These are phyloP conservation scores for Nothopassalora personata DNA, from an alignment of 2,329 filamentous ascomycete species.

Conservation along the genomic window DNA sequence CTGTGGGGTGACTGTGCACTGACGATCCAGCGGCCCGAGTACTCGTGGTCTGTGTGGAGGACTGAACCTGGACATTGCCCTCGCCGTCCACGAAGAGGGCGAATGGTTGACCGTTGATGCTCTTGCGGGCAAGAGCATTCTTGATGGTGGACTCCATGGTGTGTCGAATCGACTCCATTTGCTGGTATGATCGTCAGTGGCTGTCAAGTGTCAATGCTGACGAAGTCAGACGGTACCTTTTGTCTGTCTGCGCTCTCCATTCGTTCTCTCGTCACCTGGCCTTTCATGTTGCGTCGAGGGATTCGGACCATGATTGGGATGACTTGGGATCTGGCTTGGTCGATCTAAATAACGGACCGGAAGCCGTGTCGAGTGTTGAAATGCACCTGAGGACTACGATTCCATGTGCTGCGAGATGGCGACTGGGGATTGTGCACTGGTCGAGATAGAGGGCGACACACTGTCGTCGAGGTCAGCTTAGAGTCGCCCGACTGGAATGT, in stretches of 20 bases:
- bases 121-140: constrained; percentile 2
- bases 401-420: not conserved
- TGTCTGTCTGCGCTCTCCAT: too few species aligned
- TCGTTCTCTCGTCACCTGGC: not conserved
- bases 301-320: not conserved
- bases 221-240: not conserved
- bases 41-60: not conserved
- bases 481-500: not conserved
- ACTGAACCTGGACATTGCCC: constrained; percentile 2
- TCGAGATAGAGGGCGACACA: not conserved
- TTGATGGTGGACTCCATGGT: not conserved
- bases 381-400: not conserved
- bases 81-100: not conserved
- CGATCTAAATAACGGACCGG: not conserved
- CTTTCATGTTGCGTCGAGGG: not conserved
- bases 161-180: not conserved
- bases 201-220: not conserved
- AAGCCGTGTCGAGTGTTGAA: not conserved
- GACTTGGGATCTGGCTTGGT: not conserved
- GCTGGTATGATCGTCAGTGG: not conserved
- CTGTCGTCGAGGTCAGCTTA: not conserved
- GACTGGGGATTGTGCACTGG: not conserved
- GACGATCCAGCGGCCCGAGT: not conserved
- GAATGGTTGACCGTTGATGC: constrained; percentile 1
- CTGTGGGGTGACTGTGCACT: not conserved